Evolutionary conservation across 305 asterid species (phyloP).

Genomic region (Fraxinus dipetala): DNA sequence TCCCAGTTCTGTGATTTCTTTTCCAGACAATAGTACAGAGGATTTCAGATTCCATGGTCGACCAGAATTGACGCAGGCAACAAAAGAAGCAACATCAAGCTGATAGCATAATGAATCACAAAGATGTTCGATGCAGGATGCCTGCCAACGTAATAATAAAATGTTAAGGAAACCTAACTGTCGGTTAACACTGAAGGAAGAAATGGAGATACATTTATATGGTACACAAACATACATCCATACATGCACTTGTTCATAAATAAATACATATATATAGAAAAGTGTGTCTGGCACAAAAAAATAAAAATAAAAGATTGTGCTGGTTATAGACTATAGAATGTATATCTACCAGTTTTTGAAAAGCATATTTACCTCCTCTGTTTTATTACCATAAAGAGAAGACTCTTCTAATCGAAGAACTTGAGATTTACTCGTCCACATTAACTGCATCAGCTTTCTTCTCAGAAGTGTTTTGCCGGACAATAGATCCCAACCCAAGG

Average conservation of each 20-base stretch:
- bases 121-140: slow-evolving; percentile 78
- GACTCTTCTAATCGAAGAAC: slow-evolving; percentile 77
- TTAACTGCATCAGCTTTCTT: slow-evolving; percentile 76
- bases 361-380: slow-evolving; percentile 61
- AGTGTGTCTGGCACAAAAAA: not conserved
- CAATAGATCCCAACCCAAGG: slow-evolving; percentile 96
- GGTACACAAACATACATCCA: slow-evolving; percentile 20
- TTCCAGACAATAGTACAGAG: slow-evolving; percentile 75
- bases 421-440: slow-evolving; percentile 97
- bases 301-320: not conserved
- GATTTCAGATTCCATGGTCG: slow-evolving; percentile 85
- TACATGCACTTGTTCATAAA: slow-evolving; percentile 17
- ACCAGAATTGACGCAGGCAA: slow-evolving; percentile 88
- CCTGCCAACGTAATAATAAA: slow-evolving; percentile 54
- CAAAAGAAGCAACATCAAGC: slow-evolving; percentile 95
- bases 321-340: slow-evolving; percentile 18
- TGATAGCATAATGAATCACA: slow-evolving; percentile 90
- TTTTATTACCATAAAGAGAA: slow-evolving; percentile 56
- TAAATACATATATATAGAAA: not conserved
- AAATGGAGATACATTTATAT: slow-evolving; percentile 7
- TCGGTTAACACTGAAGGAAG: slow-evolving; percentile 6
- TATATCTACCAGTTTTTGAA: not conserved
- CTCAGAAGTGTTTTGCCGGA: slow-evolving; percentile 80
- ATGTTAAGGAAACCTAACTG: slow-evolving; percentile 22
- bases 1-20: slow-evolving; percentile 41